Conservation (phyloP, 257 asterid genomes). For the Schizonepeta tenuifolia region DNA sequence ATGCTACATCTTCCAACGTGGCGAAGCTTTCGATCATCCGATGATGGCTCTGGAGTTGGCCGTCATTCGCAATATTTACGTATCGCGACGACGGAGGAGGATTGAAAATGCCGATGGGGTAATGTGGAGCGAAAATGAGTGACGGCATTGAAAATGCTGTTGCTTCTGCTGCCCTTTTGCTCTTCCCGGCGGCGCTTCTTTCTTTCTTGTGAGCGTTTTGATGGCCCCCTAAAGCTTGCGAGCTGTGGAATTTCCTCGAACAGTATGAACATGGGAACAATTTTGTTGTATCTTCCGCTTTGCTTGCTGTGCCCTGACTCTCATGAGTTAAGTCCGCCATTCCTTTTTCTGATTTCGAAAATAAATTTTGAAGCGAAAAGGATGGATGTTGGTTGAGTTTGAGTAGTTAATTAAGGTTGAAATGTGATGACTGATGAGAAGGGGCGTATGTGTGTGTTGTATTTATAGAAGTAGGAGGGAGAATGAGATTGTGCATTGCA, state of each 20-base stretch:
- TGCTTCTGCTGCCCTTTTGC: slow-evolving; percentile 53
- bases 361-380: neutral
- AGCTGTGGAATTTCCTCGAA: slow-evolving; percentile 81
- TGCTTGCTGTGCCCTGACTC: slow-evolving; percentile 37
- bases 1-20: neutral
- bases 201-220: slow-evolving; percentile 96
- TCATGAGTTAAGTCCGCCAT: slow-evolving; percentile 55
- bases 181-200: slow-evolving; percentile 75
- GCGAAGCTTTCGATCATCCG: slow-evolving; percentile 40
- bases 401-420: slow-evolving; percentile 13
- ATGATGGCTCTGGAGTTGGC: no score
- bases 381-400: neutral
- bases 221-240: slow-evolving; percentile 95
- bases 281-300: slow-evolving; percentile 54
- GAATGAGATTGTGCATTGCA: neutral
- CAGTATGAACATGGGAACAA: slow-evolving; percentile 80
- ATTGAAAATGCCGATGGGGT: slow-evolving; percentile 56
- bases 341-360: neutral
- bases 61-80: slow-evolving; percentile 13
- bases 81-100: slow-evolving; percentile 44
- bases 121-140: slow-evolving; percentile 48
- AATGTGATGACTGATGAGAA: slow-evolving; percentile 25
- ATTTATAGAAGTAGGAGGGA: slow-evolving; percentile 18
- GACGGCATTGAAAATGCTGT: no score
- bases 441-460: neutral